Base-by-base conservation (phyloP, 208 protist species). In the Crithidia thermophila region DNA sequence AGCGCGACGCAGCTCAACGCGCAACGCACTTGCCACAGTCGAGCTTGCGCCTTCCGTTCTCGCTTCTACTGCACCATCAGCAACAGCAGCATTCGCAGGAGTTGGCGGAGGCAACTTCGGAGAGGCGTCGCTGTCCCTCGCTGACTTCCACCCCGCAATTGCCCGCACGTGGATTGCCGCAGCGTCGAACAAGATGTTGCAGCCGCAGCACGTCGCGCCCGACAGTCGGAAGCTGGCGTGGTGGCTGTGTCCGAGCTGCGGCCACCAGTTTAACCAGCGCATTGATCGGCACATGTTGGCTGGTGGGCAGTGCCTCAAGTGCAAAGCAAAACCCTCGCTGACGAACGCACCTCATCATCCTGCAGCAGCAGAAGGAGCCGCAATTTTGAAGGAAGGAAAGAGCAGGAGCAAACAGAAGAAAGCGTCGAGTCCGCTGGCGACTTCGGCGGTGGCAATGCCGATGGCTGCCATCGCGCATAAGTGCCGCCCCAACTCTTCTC, bases 141-240 rank as follows among this genome's bases (percentile, higher is more conserved):
- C 82, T 0, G 58, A 60, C 30, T 91, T 90, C 45, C 72, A 85
- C 52, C 90, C 90, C 20, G 75, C 65, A 58, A 84, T 94, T 43
- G 87, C 90, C 18, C 39, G 61, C 10, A 80, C 71, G 11, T 96
- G 87, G 86, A 67, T 93, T 28, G 66, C 78, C 8, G 90, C 87
- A 23, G 82, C 82, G 5, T 88, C 85, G n/a, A 93, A 79, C 74
- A 92, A 92, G 52, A 71, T 94, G 61, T 58, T 94, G 42, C 90
- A 91, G 70, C 90, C 90, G 0, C 83, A 93, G 50, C 81, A 94
- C 73, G 85, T 96, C 28, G 36, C 75, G 20, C 84, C 85, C 1
- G 69, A 68, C 47, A 87, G 83, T 40, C 74, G 80, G 25, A 92
- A 93, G 42, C 79, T 92, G n/a, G 90, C 65, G 11, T 91, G 85